Evolutionary conservation across 306 rosid species (phyloP).

Genomic region (Prunus mume): DNA sequence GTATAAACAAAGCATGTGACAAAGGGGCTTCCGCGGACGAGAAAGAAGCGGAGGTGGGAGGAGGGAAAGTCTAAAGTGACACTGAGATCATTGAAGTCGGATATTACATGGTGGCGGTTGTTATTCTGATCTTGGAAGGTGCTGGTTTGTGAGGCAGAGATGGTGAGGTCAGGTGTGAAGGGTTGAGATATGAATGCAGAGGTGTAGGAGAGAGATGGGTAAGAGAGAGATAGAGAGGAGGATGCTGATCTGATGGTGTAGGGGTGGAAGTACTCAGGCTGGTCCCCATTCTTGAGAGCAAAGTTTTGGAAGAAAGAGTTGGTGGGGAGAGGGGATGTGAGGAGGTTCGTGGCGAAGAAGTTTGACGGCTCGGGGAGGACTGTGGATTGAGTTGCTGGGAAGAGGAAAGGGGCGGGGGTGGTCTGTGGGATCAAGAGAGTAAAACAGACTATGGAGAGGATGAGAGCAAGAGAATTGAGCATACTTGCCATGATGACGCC

Average conservation of each 20-base stretch:
- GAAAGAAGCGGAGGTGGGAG: conserved; percentile 29
- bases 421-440: not conserved
- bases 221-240: conserved; percentile 53
- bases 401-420: conserved; percentile 21
- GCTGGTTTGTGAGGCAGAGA: conserved; percentile 32
- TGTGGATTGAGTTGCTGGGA: conserved; percentile 51
- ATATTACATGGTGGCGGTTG: conserved; percentile 37
- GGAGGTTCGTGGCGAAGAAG: conserved; percentile 46
- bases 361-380: conserved; percentile 73
- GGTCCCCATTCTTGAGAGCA: conserved; percentile 57
- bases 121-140: no score
- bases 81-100: conserved; percentile 55
- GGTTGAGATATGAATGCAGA: conserved; percentile 40
- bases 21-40: conserved; percentile 77
- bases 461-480: no score
- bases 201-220: conserved; percentile 41
- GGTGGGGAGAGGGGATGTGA: conserved; percentile 63
- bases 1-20: conserved; percentile 40
- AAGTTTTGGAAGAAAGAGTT: conserved; percentile 81
- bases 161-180: conserved; percentile 54
- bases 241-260: conserved; percentile 53
- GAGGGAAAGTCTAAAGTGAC: not conserved
- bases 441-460: no score
- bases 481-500: no score
- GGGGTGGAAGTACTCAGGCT: conserved; percentile 69